Evolutionary conservation across 2,329 filamentous ascomycete genomes (phyloP).

Genomic region (Neocatenulostroma microsporum): DNA sequence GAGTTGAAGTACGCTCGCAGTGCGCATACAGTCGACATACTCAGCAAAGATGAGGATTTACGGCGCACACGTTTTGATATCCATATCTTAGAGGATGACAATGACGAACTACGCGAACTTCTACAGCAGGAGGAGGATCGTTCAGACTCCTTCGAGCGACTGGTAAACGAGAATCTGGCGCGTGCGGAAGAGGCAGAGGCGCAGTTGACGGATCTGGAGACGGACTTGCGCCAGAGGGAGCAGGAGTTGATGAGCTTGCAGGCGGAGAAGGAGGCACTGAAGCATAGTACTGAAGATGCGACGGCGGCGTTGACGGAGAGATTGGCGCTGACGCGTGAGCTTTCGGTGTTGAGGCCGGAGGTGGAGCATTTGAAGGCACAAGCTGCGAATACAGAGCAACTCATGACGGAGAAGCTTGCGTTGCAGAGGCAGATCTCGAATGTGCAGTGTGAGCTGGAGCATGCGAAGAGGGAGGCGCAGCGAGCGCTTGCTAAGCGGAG

Average conservation of each 20-base stretch:
- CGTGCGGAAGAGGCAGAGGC: slow-evolving; percentile 43
- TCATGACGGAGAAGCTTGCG: slow-evolving; percentile 70
- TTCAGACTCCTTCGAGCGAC: slow-evolving; percentile 48
- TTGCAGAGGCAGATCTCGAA: slow-evolving; percentile 70
- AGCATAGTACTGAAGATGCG: slow-evolving; percentile 59
- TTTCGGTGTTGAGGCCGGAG: slow-evolving; percentile 53
- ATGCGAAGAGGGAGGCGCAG: slow-evolving; percentile 64
- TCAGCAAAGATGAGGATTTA: slow-evolving; percentile 67
- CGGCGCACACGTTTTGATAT: slow-evolving; percentile 62
- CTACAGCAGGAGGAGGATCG: slow-evolving; percentile 54
- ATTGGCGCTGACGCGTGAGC: slow-evolving; percentile 51
- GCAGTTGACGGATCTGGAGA: slow-evolving; percentile 38
- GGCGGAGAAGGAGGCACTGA: slow-evolving; percentile 65
- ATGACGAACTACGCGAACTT: slow-evolving; percentile 57
- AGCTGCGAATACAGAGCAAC: slow-evolving; percentile 53
- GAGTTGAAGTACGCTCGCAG: slow-evolving; percentile 64
- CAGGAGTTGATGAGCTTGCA: slow-evolving; percentile 52
- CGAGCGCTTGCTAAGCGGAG: slow-evolving; percentile 46
- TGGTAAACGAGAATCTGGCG: slow-evolving; percentile 42
- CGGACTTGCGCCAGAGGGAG: slow-evolving; percentile 44
- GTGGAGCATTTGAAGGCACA: slow-evolving; percentile 55
- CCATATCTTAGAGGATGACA: slow-evolving; percentile 67
- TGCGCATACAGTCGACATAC: slow-evolving; percentile 56
- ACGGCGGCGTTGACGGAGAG: slow-evolving; percentile 62
- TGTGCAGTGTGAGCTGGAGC: slow-evolving; percentile 72